Percentiles rank a stretch among this genome's conserved stretches.
These are phyloP conservation scores for Psilocybe cubensis DNA, from an alignment of 768 basidiomycete species.

Conservation along the genomic window DNA sequence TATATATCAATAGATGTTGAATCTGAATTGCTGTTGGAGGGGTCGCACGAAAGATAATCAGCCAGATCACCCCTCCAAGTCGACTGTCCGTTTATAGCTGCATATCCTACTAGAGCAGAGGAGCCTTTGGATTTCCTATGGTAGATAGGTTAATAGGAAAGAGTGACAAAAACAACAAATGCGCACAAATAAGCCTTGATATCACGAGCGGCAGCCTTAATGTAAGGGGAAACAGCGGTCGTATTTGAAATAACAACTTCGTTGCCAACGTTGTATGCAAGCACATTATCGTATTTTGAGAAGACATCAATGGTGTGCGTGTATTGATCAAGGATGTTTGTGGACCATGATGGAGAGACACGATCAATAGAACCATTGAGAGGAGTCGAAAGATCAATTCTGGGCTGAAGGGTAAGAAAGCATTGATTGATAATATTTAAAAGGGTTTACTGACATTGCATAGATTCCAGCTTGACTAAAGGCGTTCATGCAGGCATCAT, in stretches of 20 bases:
- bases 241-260: conserved; percentile 63
- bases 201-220: conserved; percentile 93
- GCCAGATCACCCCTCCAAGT: conserved; percentile 70
- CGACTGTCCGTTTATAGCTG: conserved; percentile 76
- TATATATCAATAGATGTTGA: conserved; percentile 78
- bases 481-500: conserved; percentile 83
- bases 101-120: conserved; percentile 77
- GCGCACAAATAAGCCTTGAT: conserved; percentile 81
- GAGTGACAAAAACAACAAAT: neutral
- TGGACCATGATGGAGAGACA: conserved; percentile 73
- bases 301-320: conserved; percentile 78
- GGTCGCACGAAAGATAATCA: conserved; percentile 80
- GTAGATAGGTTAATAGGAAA: conserved; percentile 11
- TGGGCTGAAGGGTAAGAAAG: conserved; percentile 32
- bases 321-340: conserved; percentile 80
- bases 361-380: conserved; percentile 87
- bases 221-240: conserved; percentile 72
- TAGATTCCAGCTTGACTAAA: conserved; percentile 85
- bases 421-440: neutral
- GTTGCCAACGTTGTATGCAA: conserved; percentile 91
- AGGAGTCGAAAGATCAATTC: conserved; percentile 86
- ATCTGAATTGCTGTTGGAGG: conserved; percentile 52
- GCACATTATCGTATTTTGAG: conserved; percentile 85
- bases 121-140: conserved; percentile 66
- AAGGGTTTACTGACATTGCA: conserved; percentile 64